Evolutionary conservation across 139 green algal species (phyloP).

Genomic region (Chlorella vulgaris): DNA sequence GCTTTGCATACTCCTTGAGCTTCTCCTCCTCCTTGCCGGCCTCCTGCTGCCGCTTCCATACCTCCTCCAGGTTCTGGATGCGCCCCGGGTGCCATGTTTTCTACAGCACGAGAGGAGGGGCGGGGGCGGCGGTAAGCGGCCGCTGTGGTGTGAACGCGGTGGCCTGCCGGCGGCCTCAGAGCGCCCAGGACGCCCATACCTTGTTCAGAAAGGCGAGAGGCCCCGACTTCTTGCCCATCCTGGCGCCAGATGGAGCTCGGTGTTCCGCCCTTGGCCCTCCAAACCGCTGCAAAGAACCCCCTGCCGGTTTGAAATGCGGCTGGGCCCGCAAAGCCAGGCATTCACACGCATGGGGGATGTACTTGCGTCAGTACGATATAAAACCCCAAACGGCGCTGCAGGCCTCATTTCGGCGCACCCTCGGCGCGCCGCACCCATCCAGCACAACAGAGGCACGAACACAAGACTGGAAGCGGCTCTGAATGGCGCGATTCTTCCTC

Average conservation of each 20-base stretch:
- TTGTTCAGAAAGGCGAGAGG: slow-evolving; percentile 89
- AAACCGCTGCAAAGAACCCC: no score
- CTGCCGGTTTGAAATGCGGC: no score
- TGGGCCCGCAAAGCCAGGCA: no score
- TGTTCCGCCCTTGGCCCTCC: not conserved
- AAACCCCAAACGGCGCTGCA: no score
- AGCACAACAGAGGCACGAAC: not conserved
- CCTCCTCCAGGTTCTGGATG: slow-evolving; percentile 80
- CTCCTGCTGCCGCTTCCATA: slow-evolving; percentile 94
- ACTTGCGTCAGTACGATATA: no score
- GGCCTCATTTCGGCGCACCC: not conserved
- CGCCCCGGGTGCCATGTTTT: slow-evolving; percentile 81
- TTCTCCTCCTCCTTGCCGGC: slow-evolving; percentile 79
- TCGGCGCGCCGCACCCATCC: not conserved
- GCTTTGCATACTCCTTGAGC: slow-evolving; percentile 85
- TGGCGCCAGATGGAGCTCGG: not conserved
- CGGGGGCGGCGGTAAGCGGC: not conserved
- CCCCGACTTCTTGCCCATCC: slow-evolving; percentile 44
- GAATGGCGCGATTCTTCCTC: no score
- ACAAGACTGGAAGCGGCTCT: no score
- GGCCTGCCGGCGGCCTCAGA: no score
- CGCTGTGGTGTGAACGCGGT: not conserved
- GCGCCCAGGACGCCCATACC: slow-evolving; percentile 35
- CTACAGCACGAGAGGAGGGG: not conserved
- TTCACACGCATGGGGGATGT: no score